Conservation (phyloP, 352 stramenopile genomes). For the Phytophthora capsici region DNA sequence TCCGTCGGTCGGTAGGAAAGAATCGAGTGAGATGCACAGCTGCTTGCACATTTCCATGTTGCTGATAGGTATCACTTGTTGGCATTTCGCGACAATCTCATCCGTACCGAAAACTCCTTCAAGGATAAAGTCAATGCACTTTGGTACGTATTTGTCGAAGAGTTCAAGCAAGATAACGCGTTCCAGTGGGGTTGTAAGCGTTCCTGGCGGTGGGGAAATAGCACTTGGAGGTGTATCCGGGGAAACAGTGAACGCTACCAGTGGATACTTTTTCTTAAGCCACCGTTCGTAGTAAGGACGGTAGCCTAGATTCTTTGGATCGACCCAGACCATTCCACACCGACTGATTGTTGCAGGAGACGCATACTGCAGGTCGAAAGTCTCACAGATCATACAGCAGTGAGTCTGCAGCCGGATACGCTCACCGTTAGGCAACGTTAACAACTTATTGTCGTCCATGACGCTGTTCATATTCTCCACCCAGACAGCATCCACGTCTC, state of each 20-base stretch:
- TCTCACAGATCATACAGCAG: slow-evolving; percentile 95
- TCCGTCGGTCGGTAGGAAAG: slow-evolving; percentile 72
- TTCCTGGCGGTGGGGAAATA: slow-evolving; percentile 13
- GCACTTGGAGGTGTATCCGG: not conserved
- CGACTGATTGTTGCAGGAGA: slow-evolving; percentile 95
- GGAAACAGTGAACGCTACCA: slow-evolving; percentile 25
- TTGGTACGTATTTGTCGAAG: slow-evolving; percentile 95
- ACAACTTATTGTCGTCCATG: slow-evolving; percentile 97
- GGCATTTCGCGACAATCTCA: slow-evolving; percentile 90
- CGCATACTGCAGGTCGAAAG: slow-evolving; percentile 96
- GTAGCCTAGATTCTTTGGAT: slow-evolving; percentile 96
- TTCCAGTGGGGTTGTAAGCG: slow-evolving; percentile 45
- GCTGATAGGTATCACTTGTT: slow-evolving; percentile 94
- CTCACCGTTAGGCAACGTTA: slow-evolving; percentile 96
- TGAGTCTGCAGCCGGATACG: slow-evolving; percentile 94
- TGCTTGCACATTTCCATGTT: slow-evolving; percentile 97
- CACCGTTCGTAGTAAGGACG: slow-evolving; percentile 95
- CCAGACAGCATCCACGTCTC: slow-evolving; percentile 96
- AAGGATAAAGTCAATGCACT: slow-evolving; percentile 94
- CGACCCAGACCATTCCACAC: slow-evolving; percentile 97
- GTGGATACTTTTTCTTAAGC: slow-evolving; percentile 90
- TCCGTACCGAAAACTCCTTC: slow-evolving; percentile 89
- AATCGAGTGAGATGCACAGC: slow-evolving; percentile 92
- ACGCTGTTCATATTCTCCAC: slow-evolving; percentile 99
- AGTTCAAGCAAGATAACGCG: slow-evolving; percentile 74